Evolutionary conservation across 2,329 filamentous ascomycete genomes (phyloP).

Genomic region (Aspergillus carbonarius): DNA sequence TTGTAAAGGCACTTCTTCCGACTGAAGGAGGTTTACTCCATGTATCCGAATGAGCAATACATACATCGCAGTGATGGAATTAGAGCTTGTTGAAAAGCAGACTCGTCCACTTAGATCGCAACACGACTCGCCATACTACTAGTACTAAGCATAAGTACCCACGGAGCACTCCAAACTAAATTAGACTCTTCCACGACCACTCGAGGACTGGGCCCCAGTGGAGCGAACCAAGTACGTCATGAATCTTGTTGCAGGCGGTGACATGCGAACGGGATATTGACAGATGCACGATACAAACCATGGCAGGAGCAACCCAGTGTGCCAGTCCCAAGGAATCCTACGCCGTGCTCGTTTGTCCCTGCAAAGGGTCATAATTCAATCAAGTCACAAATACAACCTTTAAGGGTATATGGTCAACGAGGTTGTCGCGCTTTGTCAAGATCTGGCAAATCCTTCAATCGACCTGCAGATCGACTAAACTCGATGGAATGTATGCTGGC

Average conservation of each 20-base stretch:
- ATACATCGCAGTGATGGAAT: neutral
- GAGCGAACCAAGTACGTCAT: constrained; percentile 1
- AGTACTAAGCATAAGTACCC: neutral
- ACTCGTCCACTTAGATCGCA: neutral
- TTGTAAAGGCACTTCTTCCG: neutral
- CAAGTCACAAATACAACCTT: neutral
- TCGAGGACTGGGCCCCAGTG: neutral
- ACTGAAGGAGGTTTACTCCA: neutral
- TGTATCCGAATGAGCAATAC: neutral
- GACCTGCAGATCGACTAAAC: neutral
- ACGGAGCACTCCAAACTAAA: neutral
- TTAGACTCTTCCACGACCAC: neutral
- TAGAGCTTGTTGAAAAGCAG: neutral
- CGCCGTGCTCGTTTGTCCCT: neutral
- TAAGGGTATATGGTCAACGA: neutral
- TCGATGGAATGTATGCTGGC: neutral
- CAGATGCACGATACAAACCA: neutral
- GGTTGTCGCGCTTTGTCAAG: neutral
- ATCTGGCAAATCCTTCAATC: neutral
- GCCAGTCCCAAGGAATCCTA: neutral
- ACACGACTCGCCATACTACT: neutral
- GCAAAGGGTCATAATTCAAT: neutral
- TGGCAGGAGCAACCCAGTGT: too few species aligned
- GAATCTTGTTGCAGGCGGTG: neutral
- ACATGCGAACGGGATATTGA: neutral